Evolutionary conservation across 768 basidiomycete species (phyloP).

Genomic region (Agaricus blazei): DNA sequence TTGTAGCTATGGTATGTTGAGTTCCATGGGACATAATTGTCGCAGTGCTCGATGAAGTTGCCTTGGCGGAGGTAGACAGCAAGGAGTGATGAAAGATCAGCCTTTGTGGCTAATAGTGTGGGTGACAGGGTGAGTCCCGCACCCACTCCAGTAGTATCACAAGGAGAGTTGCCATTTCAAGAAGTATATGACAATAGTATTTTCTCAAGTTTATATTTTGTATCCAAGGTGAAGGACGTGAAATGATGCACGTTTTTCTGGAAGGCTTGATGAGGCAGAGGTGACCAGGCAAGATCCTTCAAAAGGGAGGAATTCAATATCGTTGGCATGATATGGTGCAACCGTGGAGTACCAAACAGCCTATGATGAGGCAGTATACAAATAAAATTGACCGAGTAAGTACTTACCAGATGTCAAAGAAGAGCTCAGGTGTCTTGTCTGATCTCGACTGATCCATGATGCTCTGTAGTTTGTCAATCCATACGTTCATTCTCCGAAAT

Average conservation of each 20-base stretch:
- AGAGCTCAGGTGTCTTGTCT: slow-evolving; percentile 27
- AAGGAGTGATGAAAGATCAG: slow-evolving; percentile 37
- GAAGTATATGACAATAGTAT: slow-evolving; percentile 9
- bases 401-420: slow-evolving; percentile 44
- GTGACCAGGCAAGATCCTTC: slow-evolving; percentile 55
- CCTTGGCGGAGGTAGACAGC: slow-evolving; percentile 55
- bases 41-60: slow-evolving; percentile 45
- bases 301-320: slow-evolving; percentile 15
- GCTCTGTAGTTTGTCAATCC: slow-evolving; percentile 37
- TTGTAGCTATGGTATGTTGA: slow-evolving; percentile 48
- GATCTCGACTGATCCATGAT: slow-evolving; percentile 42
- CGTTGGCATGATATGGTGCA: slow-evolving; percentile 40
- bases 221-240: not conserved
- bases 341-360: slow-evolving; percentile 39
- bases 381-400: not conserved
- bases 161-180: not conserved
- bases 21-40: slow-evolving; percentile 31
- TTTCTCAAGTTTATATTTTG: slow-evolving; percentile 5
- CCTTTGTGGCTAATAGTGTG: not conserved
- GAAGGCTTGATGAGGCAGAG: slow-evolving; percentile 48
- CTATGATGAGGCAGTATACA: slow-evolving; percentile 26
- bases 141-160: not conserved
- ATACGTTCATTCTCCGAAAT: slow-evolving; percentile 33
- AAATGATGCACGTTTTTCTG: slow-evolving; percentile 41
- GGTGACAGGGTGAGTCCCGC: not conserved